Conservation (phyloP, 208 protist species). For the Angomonas ambiguus region DNA sequence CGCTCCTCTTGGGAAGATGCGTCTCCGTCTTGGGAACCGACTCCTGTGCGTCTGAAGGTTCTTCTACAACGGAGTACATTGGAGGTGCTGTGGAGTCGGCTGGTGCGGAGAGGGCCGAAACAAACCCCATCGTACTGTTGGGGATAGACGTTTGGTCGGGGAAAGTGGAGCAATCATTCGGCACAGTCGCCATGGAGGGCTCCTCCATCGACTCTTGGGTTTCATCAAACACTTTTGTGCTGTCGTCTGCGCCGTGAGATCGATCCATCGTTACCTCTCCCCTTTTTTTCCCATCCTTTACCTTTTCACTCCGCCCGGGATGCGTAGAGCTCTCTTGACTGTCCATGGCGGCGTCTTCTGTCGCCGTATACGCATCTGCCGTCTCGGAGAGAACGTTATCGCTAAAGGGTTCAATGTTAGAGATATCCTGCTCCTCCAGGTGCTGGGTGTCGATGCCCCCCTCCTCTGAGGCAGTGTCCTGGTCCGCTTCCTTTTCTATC, state of each 20-base stretch:
- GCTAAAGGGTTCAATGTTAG: too few relatives aligned
- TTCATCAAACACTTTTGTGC: background rate
- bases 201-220: background rate
- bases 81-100: background rate
- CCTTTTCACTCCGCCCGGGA: background rate
- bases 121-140: background rate
- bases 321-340: too few relatives aligned
- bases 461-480: too few relatives aligned
- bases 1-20: too few relatives aligned
- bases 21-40: background rate
- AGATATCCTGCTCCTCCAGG: too few relatives aligned
- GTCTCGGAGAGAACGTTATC: too few relatives aligned
- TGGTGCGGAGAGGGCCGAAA: background rate
- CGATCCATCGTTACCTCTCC: background rate
- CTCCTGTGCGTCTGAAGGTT: background rate
- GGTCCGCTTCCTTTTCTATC: too few relatives aligned
- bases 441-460: too few relatives aligned
- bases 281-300: background rate
- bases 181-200: background rate
- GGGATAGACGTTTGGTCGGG: background rate
- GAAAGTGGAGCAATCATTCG: background rate
- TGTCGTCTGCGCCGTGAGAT: background rate
- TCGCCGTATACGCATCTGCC: too few relatives aligned
- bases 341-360: too few relatives aligned
- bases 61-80: background rate